Conservation (phyloP, 495 filamentous ascomycete genomes). For the Xylaria scruposa region DNA sequence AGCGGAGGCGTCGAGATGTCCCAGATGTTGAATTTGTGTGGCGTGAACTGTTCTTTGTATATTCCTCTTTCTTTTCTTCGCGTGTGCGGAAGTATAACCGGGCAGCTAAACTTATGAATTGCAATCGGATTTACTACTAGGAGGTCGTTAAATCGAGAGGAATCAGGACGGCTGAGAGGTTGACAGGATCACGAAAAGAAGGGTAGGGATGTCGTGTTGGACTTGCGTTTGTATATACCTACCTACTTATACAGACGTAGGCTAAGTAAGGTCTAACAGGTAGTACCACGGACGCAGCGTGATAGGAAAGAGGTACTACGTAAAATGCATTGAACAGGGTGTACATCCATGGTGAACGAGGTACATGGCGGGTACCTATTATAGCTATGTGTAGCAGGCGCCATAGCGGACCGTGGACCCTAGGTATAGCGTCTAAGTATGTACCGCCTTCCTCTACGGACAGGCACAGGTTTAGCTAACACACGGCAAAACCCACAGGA, state of each 20-base stretch:
- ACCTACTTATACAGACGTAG: not conserved
- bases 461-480: too few relatives aligned
- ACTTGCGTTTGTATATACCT: slow-evolving; percentile 12
- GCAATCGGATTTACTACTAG: not conserved
- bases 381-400: not conserved
- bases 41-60: not conserved
- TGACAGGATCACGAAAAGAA: not conserved
- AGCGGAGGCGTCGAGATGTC: slow-evolving; percentile 4
- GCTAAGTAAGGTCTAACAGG: not conserved
- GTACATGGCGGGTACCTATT: not conserved
- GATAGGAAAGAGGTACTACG: too few relatives aligned
- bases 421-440: not conserved
- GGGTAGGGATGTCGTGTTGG: slow-evolving; percentile 10
- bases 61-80: not conserved
- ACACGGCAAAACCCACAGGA: too few relatives aligned
- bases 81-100: not conserved
- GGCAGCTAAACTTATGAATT: not conserved
- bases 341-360: too few relatives aligned
- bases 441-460: not conserved
- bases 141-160: not conserved
- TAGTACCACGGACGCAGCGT: slow-evolving; percentile 1
- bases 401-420: not conserved
- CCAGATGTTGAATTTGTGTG: not conserved
- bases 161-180: slow-evolving; percentile 12
- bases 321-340: not conserved